Evolutionary conservation across 306 rosid species (phyloP).

Genomic region (Cicer judaicum): DNA sequence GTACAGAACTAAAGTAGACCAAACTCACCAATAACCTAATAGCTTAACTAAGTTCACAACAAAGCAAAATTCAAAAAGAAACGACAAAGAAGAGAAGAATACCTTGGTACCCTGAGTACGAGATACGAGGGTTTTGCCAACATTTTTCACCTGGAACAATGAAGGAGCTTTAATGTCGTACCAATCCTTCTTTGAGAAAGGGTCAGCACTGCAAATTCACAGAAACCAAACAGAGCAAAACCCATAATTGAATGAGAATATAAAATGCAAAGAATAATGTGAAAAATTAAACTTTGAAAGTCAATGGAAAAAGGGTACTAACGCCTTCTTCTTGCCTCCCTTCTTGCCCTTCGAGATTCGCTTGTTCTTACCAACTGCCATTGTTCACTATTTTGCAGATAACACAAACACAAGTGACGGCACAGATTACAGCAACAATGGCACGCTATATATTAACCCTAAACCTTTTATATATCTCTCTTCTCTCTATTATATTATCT

Average conservation of each 20-base stretch:
- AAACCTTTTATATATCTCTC: not conserved
- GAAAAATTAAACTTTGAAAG: not conserved
- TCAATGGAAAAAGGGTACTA: conserved; percentile 27
- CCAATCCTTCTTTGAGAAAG: conserved; percentile 98
- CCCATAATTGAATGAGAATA: not conserved
- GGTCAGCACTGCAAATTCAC: conserved; percentile 66
- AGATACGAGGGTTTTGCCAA: conserved; percentile 87
- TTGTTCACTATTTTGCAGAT: conserved; percentile 41
- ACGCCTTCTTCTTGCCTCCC: conserved; percentile 99
- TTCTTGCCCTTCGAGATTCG: conserved; percentile 95
- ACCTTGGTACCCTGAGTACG: conserved; percentile 99
- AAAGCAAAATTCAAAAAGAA: not conserved
- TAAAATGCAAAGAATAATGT: not conserved
- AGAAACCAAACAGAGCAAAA: not conserved
- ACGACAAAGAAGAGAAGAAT: not conserved
- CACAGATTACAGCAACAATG: conserved; percentile 23
- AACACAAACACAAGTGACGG: conserved; percentile 28
- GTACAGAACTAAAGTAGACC: not conserved
- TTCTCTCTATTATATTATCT: not conserved
- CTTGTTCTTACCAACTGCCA: conserved; percentile 98
- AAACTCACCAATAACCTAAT: not conserved
- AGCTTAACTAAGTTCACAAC: not conserved
- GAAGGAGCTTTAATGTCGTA: conserved; percentile 90
- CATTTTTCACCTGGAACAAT: conserved; percentile 64
- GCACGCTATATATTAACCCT: conserved; percentile 38